phyloP scores from a whole-genome alignment of 345 rosid genomes.

The Tarenaya hassleriana region DNA sequence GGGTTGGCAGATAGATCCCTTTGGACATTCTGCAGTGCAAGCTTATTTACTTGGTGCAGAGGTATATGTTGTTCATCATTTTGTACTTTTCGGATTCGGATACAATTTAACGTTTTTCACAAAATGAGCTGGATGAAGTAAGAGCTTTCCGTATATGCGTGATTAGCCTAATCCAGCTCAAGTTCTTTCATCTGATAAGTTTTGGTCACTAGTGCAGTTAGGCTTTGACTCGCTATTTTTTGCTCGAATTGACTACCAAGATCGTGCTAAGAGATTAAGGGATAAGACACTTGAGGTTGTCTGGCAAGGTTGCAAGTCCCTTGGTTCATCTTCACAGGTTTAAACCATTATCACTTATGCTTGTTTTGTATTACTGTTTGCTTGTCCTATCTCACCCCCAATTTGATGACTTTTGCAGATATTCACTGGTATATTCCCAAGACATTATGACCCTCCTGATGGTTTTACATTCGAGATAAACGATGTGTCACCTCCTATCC shows the following conservation, averaged over 20 bases:
- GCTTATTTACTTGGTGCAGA: conserved; percentile 94
- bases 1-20: conserved; percentile 99
- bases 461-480: conserved; percentile 81
- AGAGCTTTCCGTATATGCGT: neutral
- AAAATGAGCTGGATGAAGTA: too few species aligned
- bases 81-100: neutral
- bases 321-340: conserved; percentile 90
- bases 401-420: conserved; percentile 39
- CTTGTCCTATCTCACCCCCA: conserved; percentile 14
- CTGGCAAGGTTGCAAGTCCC: conserved; percentile 88
- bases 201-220: conserved; percentile 46
- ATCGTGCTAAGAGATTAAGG: conserved; percentile 68
- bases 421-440: conserved; percentile 86
- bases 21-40: conserved; percentile 93
- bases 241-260: conserved; percentile 96
- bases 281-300: conserved; percentile 87
- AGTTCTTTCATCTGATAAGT: conserved; percentile 7
- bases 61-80: conserved; percentile 34
- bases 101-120: neutral
- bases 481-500: conserved; percentile 82
- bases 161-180: conserved; percentile 2
- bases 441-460: conserved; percentile 92
- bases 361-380: conserved; percentile 12
- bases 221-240: conserved; percentile 92
- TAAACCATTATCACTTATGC: conserved; percentile 12